phyloP scores from a whole-genome alignment of 257 asterid genomes.

The Mentha longifolia region DNA sequence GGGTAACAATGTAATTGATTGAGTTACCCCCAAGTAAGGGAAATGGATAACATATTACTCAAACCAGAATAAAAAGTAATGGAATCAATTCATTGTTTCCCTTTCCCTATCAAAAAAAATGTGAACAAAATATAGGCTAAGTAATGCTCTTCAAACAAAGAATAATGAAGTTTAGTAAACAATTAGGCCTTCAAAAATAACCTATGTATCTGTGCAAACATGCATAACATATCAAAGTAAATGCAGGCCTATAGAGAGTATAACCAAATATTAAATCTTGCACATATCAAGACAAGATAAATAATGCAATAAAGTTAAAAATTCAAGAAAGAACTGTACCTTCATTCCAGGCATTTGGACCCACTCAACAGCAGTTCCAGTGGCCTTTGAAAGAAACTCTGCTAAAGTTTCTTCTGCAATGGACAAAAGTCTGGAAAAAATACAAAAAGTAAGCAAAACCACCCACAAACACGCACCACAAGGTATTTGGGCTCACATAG shows the following conservation, averaged over 20 bases:
- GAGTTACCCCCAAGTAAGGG: no score
- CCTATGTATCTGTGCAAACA: conserved; percentile 22
- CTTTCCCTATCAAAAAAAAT: no score
- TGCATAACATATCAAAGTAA: conserved; percentile 20
- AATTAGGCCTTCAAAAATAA: neutral
- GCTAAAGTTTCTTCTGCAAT: conserved; percentile 97
- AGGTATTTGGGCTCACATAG: conserved; percentile 40
- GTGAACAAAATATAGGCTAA: no score
- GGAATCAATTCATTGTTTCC: no score
- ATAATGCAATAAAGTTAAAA: conserved; percentile 25
- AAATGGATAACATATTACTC: no score
- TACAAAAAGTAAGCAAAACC: conserved; percentile 52
- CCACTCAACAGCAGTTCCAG: conserved; percentile 99
- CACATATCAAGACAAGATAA: conserved; percentile 28
- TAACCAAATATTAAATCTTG: conserved; percentile 25
- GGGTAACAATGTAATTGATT: no score
- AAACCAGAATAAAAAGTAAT: no score
- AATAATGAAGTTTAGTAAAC: neutral
- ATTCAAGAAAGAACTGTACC: conserved; percentile 71
- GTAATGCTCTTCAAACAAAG: neutral
- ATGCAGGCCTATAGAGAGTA: neutral
- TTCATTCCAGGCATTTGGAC: conserved; percentile 99
- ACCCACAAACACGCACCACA: conserved; percentile 54
- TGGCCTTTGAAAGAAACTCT: conserved; percentile 96
- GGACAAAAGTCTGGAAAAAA: conserved; percentile 80